phyloP scores from a whole-genome alignment of 140 eudicot genomes.

The Senecio squalidus region DNA sequence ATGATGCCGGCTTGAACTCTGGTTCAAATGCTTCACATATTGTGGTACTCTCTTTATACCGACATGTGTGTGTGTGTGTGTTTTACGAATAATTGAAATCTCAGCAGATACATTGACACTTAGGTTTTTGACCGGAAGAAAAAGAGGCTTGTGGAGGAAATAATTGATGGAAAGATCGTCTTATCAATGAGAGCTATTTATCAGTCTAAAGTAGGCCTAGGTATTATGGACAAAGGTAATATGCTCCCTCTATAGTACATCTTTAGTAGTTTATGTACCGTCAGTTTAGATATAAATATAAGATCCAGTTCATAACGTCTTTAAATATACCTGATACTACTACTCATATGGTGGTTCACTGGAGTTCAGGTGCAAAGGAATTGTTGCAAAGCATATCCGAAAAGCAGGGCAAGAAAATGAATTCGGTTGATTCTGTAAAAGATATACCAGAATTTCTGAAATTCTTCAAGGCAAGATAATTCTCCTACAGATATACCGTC shows the following conservation, averaged over 20 bases:
- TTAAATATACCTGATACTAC: slow-evolving; percentile 11
- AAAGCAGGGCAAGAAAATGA: slow-evolving; percentile 93
- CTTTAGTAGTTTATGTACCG: slow-evolving; percentile 3
- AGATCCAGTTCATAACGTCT: neutral
- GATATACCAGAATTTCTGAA: slow-evolving; percentile 70
- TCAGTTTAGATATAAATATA: neutral
- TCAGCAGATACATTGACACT: slow-evolving; percentile 16
- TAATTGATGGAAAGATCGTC: slow-evolving; percentile 79
- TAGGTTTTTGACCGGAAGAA: slow-evolving; percentile 86
- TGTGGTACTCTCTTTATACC: slow-evolving; percentile 42
- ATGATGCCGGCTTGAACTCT: slow-evolving; percentile 75
- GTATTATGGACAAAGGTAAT: slow-evolving; percentile 84
- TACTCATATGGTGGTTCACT: slow-evolving; percentile 8
- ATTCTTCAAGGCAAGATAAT: slow-evolving; percentile 55
- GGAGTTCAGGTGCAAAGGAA: slow-evolving; percentile 83
- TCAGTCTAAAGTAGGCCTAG: slow-evolving; percentile 83
- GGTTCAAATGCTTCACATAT: slow-evolving; percentile 87
- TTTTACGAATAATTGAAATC: neutral
- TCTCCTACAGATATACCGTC: neutral
- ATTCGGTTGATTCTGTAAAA: slow-evolving; percentile 68
- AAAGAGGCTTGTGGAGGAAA: slow-evolving; percentile 90
- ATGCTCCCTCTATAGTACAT: neutral
- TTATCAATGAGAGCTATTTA: slow-evolving; percentile 91
- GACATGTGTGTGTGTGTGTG: neutral
- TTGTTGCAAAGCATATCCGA: slow-evolving; percentile 78